Base-by-base conservation (phyloP, 2,329 filamentous ascomycete species). In the Claviceps spartinae region DNA sequence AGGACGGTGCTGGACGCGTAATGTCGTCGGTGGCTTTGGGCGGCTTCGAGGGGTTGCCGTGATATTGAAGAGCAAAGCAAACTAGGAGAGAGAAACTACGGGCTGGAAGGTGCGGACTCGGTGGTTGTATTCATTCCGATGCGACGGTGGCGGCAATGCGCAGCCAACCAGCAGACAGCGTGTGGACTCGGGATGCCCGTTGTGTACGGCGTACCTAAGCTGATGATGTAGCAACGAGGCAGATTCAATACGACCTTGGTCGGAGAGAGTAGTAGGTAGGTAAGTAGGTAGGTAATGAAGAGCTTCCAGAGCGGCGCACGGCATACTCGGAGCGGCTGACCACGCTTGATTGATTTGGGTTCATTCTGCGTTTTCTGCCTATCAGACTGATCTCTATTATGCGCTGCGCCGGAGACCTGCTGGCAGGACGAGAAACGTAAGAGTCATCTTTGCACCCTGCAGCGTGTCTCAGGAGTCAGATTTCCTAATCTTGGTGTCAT, bases 131-230 rank as follows among this genome's bases (percentile, higher is more conserved):
- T 50, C 26, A 47, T 30, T 40, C 42, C 40, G 54, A 54, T 58
- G 54, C 56, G 55, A 58, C 54, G 55, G 56, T 54, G 55, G 56
- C 55, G 56, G 50, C 54, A 47, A 30, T 14, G 36, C 40, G 20
- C 30, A 44, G 44, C 41, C 52, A 49, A 51, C 52, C 54, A 53
- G 41, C 38, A 44, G 18, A 18, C n/a, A 24, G 9, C 14, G 18
- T 42, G 40, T 43, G 40, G 18, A 45, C 36, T 44, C 40, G 40
- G 40, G 40, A 38, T 52, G 40, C 40, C 37, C 37, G 16, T 40
- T 26, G 20, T 14, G 46, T 48, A 34, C 7, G 30, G 30, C 18
- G 7, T 42, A 44, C n/a, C 30, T 52, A 48, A 48, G 46, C 46
- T 48, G 51, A 48, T 47, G 40, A 36, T 48, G 37, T 44, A 18